These are phyloP conservation scores for Crithidia brevicula DNA, from an alignment of 208 protist genomes.

Conservation along the genomic window DNA sequence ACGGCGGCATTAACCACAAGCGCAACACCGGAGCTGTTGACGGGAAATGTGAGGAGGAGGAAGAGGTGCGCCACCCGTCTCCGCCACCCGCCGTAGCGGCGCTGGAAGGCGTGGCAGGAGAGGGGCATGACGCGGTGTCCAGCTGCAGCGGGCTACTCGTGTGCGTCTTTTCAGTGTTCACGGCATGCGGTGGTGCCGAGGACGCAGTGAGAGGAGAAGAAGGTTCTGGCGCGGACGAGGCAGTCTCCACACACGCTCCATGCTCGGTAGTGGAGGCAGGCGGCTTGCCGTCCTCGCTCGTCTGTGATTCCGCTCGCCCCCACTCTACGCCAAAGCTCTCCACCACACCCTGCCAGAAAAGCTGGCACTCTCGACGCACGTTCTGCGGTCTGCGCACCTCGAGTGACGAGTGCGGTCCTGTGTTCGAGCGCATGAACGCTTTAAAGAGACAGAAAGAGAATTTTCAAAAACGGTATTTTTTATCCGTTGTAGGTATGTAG, in stretches of 20 bases:
- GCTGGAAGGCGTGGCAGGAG: background rate
- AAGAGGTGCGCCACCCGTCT: background rate
- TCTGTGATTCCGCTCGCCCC: background rate
- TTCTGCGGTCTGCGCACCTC: background rate
- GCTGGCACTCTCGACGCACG: conserved; percentile 17
- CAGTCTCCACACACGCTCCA: no score
- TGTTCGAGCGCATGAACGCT: background rate
- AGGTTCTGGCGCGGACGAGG: no score
- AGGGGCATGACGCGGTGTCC: conserved; percentile 2
- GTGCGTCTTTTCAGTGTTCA: background rate
- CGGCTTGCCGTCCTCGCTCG: no score
- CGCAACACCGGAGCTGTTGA: background rate
- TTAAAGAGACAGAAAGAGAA: background rate
- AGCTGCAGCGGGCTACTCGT: background rate
- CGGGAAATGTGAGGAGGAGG: background rate
- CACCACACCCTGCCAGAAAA: conserved; percentile 31
- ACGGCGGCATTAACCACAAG: conserved; percentile 34
- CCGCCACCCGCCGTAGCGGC: background rate
- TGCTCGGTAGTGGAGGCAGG: no score
- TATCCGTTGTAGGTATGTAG: no score
- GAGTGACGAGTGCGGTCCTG: background rate
- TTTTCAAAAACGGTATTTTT: no score
- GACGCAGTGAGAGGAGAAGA: background rate
- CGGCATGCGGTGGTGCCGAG: no score
- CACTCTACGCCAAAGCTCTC: conserved; percentile 33